Conservation (phyloP, 1,284 basidiomycete species). For the Boletus mariae region DNA sequence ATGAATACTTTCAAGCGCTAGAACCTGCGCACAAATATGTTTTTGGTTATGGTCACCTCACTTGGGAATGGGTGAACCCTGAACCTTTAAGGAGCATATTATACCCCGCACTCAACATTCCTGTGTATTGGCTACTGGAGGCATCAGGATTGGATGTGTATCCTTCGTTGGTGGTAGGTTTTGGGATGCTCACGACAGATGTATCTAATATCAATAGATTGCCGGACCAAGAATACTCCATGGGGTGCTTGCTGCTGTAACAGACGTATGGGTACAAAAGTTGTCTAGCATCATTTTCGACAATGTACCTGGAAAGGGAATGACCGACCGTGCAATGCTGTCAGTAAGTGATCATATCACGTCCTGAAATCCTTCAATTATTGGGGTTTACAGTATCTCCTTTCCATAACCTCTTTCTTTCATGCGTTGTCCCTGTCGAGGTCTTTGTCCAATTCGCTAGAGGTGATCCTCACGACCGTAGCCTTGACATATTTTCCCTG, state of each 20-base stretch:
- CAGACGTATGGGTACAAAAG: constrained; percentile 73
- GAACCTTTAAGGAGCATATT: constrained; percentile 69
- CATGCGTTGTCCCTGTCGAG: constrained; percentile 81
- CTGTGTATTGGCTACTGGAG: constrained; percentile 72
- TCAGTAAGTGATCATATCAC: constrained; percentile 50
- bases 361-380: neutral
- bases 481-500: constrained; percentile 83
- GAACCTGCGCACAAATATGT: constrained; percentile 89
- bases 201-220: constrained; percentile 42
- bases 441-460: constrained; percentile 90
- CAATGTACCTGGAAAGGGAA: constrained; percentile 38
- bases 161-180: constrained; percentile 28
- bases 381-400: constrained; percentile 54
- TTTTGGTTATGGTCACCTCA: constrained; percentile 89
- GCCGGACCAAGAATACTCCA: constrained; percentile 76
- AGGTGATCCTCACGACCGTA: constrained; percentile 80
- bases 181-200: neutral
- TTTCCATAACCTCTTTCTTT: constrained; percentile 87
- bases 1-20: constrained; percentile 95
- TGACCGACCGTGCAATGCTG: constrained; percentile 38
- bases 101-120: constrained; percentile 76
- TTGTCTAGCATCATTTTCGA: constrained; percentile 65
- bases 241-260: constrained; percentile 74
- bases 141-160: constrained; percentile 35
- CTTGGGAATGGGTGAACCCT: constrained; percentile 91